Evolutionary conservation across 1,139 yeast species (phyloP), one percentile per base, ranked within the genome.

Genomic region (Candida tropicalis): DNA sequence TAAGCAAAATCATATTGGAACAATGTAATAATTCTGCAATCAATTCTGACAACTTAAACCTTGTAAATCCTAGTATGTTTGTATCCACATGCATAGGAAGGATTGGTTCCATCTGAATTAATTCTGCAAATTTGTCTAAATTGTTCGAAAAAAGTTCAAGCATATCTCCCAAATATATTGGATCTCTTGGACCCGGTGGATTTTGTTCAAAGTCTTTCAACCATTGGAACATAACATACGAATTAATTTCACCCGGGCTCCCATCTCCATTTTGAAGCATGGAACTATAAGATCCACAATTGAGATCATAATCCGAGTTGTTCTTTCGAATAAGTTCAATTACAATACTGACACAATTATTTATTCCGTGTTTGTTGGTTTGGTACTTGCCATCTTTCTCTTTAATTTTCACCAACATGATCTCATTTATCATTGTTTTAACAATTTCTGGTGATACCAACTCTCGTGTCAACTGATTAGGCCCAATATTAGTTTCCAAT

Each of bases 1-100:
- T 74, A 41, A 73, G 65, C 20, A 74, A 57, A 22, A 73, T 70
- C 79, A 74, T 74, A 54, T 74, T 74, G 13, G 77, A 72, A 46
- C 79, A 74, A 56, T 73, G 79, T 31, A 73, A 60, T 23, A 73
- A 55, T 46, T 73, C 79, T 3, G 79, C 79, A 23, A 74, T 65
- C 36, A 74, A 57, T 51, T 74, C 79, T 1, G 75, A 60, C 7
- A 73, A 54, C 44, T 73, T 70, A 53, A 73, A 73, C 41, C 65
- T 67, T 4, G 77, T 67, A 46, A 72, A 67, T 1, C 79, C 79
- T 28, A 74, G 55, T 3, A 60, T 54, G 7, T 54, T 45, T 4
- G 52, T 32, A 3, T 44, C 42, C 7, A 54, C 49, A 34, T 56
- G 51, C 3, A 49, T 37, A 3, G 67, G 65, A 7, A 61, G 55